Evolutionary conservation across 768 basidiomycete species (phyloP), one percentile per base, ranked within the genome.

Genomic region (Panaeolus papilionaceus): DNA sequence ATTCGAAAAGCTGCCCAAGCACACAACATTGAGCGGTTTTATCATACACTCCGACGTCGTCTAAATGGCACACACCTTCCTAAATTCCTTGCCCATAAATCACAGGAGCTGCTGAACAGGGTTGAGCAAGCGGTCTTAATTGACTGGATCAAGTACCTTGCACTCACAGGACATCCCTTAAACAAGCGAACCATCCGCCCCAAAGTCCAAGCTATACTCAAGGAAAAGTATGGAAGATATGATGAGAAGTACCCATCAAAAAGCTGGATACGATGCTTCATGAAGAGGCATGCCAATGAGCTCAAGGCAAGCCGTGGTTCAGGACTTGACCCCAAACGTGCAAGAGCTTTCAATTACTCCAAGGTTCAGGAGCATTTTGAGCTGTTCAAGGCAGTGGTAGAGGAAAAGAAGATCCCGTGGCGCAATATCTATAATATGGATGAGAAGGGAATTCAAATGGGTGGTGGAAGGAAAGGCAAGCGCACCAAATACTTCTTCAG

Each of bases 251-350:
- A 63, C 28, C 68, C 70, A 1, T 42, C 54, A 3, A 65, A 66
- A 42, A 66, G 39, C 3, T 73, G 72, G 72, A 65, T 68, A 40
- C 14, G 12, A 8, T 18, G 54, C 33, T 71, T 71, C 61, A 61
- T 72, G 7, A 23, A 38, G 6, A 69, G 67, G 10, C 68, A 75
- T 44, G 67, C 71, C 5, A 62, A 68, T 4, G 45, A 40, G 39
- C n/a, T 76, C 23, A 68, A 23, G n/a, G 69, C 74, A 38, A 70
- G 71, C 4, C 71, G 68, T 66, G 72, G 75, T 20, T 67, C 72
- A 4, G 71, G 68, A 0, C 74, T 81, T 0, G 79, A 81, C 40
- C 75, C 76, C 3, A 75, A 77, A 64, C 71, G 75, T 42, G 76
- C 73, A 10, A 72, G 74, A 58, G 70, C 70, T 2, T 79, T 81